Evolutionary conservation across 495 filamentous ascomycete species (phyloP).

Genomic region (Durotheca rogersii): DNA sequence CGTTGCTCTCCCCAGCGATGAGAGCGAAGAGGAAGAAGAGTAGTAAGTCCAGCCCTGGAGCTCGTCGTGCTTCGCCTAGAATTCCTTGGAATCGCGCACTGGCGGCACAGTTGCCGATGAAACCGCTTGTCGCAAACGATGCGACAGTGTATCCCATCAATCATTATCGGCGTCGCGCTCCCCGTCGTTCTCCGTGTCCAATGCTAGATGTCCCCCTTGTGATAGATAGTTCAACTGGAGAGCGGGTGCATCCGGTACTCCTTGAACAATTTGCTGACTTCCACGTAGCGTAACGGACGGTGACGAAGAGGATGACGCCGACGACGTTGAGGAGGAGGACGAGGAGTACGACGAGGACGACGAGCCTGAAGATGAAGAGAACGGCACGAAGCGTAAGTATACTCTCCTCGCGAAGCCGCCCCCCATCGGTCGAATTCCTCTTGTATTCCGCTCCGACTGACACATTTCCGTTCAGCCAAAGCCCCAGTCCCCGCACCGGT

Average conservation of each 20-base stretch:
- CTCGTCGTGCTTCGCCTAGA: constrained; percentile 6
- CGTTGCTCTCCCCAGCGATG: constrained; percentile 50
- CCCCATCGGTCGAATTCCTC: background rate
- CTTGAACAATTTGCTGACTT: constrained; percentile 10
- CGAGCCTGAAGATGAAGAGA: constrained; percentile 32
- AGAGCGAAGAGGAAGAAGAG: constrained; percentile 53
- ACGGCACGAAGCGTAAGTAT: constrained; percentile 37
- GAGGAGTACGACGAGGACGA: constrained; percentile 36
- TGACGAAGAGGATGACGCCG: constrained; percentile 40
- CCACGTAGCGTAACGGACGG: constrained; percentile 32
- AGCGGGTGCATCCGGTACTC: background rate
- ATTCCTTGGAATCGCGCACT: background rate
- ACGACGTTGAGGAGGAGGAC: constrained; percentile 46
- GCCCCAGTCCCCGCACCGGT: constrained; percentile 25
- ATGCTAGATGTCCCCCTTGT: background rate
- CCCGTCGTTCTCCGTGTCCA: constrained; percentile 13
- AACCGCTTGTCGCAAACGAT: constrained; percentile 17
- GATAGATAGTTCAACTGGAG: background rate
- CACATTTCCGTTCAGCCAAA: constrained; percentile 3
- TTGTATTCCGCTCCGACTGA: constrained; percentile 14
- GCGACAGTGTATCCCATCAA: constrained; percentile 25
- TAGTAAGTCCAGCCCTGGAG: constrained; percentile 44
- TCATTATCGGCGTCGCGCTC: constrained; percentile 7
- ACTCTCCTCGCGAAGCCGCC: background rate
- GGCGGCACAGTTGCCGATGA: background rate